A percentile compares a stretch with the other conserved stretches of the same genome.
These are phyloP conservation scores for Sporisorium graminicola DNA, from an alignment of 1,284 basidiomycete genomes.

Conservation along the genomic window DNA sequence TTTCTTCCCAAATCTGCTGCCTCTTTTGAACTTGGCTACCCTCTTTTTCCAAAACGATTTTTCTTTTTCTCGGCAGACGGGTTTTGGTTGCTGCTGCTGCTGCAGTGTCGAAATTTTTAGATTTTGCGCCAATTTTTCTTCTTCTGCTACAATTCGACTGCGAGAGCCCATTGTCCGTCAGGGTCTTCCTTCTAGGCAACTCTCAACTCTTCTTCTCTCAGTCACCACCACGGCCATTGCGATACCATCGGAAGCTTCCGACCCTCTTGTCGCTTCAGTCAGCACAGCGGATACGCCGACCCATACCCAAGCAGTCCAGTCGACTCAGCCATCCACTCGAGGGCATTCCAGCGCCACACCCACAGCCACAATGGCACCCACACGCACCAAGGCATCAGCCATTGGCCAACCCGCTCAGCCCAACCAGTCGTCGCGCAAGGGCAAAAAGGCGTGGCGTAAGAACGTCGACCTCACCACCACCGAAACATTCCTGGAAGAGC, in stretches of 20 bases:
- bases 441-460: conserved; percentile 92
- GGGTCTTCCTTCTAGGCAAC: conserved; percentile 2
- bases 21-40: neutral
- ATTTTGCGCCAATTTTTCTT: neutral
- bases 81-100: neutral
- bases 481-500: conserved; percentile 57
- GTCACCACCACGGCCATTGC: neutral
- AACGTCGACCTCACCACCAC: conserved; percentile 72
- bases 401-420: conserved; percentile 61
- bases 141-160: neutral
- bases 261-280: neutral
- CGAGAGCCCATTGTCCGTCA: neutral
- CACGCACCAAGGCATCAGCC: conserved; percentile 27
- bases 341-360: neutral
- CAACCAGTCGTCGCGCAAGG: conserved; percentile 83
- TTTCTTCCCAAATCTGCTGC: neutral
- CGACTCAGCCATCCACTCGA: neutral
- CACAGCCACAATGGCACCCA: conserved; percentile 26
- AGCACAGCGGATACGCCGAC: neutral
- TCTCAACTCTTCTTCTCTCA: neutral
- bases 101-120: conserved; percentile 1
- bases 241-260: neutral
- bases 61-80: conserved; percentile 11
- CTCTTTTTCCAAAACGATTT: neutral
- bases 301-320: neutral